Percentiles rank a stretch among this genome's conserved stretches.
These are phyloP conservation scores for Poteriospumella lacustris DNA, from an alignment of 108 stramenopile species.

Conservation along the genomic window DNA sequence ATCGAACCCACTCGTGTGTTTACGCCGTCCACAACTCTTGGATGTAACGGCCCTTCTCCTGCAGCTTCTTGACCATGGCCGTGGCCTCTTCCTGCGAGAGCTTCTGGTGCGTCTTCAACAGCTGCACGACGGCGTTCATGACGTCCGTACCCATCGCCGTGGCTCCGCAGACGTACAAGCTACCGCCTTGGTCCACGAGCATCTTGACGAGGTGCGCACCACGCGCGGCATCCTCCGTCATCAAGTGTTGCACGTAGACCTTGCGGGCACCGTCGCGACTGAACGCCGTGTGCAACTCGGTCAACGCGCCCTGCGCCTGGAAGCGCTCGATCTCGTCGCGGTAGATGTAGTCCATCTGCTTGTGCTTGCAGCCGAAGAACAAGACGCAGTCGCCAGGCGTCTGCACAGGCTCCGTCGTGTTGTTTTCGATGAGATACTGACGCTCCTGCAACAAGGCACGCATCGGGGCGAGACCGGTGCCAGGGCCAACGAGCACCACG, in stretches of 20 bases:
- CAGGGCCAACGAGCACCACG: conserved; percentile 55
- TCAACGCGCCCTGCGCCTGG: conserved; percentile 60
- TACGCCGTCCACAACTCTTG: conserved; percentile 35
- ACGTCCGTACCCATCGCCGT: conserved; percentile 51
- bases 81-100: not conserved
- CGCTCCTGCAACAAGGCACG: conserved; percentile 81
- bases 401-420: conserved; percentile 40
- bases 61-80: conserved; percentile 16
- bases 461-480: conserved; percentile 97
- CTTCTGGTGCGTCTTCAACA: conserved; percentile 19
- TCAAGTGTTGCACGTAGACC: conserved; percentile 90
- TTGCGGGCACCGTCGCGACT: conserved; percentile 72
- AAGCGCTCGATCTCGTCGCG: conserved; percentile 71
- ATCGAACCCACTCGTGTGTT: too few species aligned
- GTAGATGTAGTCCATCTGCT: conserved; percentile 80
- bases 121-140: conserved; percentile 31
- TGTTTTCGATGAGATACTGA: not conserved
- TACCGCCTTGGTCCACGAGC: conserved; percentile 38
- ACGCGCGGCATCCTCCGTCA: conserved; percentile 32
- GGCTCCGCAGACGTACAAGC: conserved; percentile 55
- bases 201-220: not conserved
- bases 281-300: conserved; percentile 74
- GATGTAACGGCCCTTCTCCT: conserved; percentile 30
- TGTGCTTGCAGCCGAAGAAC: conserved; percentile 91
- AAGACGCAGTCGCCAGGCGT: conserved; percentile 54